Evolutionary conservation across 768 basidiomycete genomes (phyloP), one percentile per base, ranked within the genome.

Genomic region (Leucosporidium scottii): DNA sequence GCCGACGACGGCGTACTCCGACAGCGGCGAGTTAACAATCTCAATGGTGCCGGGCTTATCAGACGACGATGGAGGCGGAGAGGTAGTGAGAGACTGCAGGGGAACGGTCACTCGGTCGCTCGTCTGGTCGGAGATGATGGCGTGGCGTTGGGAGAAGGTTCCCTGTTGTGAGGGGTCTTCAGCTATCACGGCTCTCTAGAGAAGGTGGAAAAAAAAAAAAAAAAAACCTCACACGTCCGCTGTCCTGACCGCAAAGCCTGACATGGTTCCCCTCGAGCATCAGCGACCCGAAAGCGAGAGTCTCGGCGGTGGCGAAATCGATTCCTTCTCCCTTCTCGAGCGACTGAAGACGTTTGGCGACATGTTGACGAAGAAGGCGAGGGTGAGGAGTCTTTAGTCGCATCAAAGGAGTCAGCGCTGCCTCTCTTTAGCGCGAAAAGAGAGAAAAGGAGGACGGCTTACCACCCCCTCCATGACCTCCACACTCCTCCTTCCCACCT

Each of bases 301-400:
- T 89, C 81, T 96, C 93, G 7, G 90, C 92, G 53, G 89, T 90
- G 0, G 90, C 89, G 83, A 90, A 94, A 76, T 93, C 91, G 39
- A 96, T 78, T 1, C 87, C 88, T n/a, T 80, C 81, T 2, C 85
- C 88, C 31, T 58, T 61, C 23, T 73, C 62, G 64, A 70, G 27
- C 20, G 66, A 53, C 17, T 57, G 27, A 8, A 73, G 59, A 9
- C 72, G 69, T 53, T 73, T 70, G 8, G 69, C 48, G 48, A 73
- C 65, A 51, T 73, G 72, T 56, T 68, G 61, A 55, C 66, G 67
- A 2, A 28, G 13, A 15, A 73, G 58, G 1, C 72, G 63, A 5
- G 72, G 69, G 44, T 73, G 72, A 53, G 68, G 31, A 17, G 63
- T 65, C 72, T 73, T 55, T 59, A n/a, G 28, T 2, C 34, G n/a